Evolutionary conservation across 352 stramenopile genomes (phyloP).

Genomic region (Phytophthora cajani): DNA sequence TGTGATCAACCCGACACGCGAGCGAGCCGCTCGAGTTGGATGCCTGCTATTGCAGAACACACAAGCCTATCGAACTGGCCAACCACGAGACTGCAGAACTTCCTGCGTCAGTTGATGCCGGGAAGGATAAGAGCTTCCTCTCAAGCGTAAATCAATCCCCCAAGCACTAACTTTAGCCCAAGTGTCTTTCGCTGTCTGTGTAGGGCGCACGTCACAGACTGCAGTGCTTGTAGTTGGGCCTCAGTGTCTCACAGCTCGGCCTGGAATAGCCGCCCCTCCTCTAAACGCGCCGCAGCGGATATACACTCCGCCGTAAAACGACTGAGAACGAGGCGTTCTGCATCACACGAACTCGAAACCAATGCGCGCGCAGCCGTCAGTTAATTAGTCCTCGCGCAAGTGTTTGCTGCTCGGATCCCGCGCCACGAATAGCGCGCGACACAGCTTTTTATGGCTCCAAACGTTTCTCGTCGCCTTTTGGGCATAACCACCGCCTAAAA

Average conservation of each 20-base stretch:
- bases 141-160: too few species aligned
- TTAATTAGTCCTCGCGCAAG: slow-evolving; percentile 10
- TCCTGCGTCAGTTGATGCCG: too few species aligned
- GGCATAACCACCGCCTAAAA: slow-evolving; percentile 23
- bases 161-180: background rate
- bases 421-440: slow-evolving; percentile 8
- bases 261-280: background rate
- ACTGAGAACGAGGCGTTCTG: slow-evolving; percentile 2
- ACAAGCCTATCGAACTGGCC: too few species aligned
- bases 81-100: too few species aligned
- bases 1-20: too few species aligned
- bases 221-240: background rate
- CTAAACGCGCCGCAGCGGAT: background rate
- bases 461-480: slow-evolving; percentile 11
- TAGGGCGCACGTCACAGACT: background rate
- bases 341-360: slow-evolving; percentile 15
- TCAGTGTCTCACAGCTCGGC: background rate
- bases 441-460: slow-evolving; percentile 17
- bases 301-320: slow-evolving; percentile 2
- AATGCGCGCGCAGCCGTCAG: background rate
- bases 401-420: background rate
- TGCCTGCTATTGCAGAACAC: too few species aligned
- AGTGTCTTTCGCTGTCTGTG: background rate
- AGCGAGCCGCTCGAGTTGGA: too few species aligned
- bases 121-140: too few species aligned